A percentile compares a stretch with the other conserved stretches of the same genome.
These are phyloP conservation scores for Hemileccinum rubropunctum DNA, from an alignment of 768 basidiomycete species.

Conservation along the genomic window DNA sequence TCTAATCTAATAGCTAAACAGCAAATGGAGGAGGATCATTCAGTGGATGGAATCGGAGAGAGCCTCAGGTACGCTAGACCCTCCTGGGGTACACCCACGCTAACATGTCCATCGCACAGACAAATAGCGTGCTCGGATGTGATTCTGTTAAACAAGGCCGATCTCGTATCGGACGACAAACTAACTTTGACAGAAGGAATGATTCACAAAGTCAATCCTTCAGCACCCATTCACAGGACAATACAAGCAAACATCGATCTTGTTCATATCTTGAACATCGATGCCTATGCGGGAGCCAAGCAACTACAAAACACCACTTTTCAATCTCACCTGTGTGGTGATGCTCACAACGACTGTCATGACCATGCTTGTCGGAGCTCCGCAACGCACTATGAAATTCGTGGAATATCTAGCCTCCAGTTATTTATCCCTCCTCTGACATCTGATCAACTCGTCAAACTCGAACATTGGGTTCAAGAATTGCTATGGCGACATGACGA, in stretches of 20 bases:
- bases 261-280: conserved; percentile 70
- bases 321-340: conserved; percentile 33
- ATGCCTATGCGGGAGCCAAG: conserved; percentile 64
- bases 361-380: conserved; percentile 35
- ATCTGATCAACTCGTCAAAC: conserved; percentile 39
- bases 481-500: conserved; percentile 77
- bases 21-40: conserved; percentile 86
- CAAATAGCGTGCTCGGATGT: conserved; percentile 95
- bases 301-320: conserved; percentile 23
- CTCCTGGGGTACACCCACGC: background rate
- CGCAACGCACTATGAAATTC: conserved; percentile 60
- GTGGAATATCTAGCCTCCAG: conserved; percentile 82
- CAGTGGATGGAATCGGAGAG: conserved; percentile 66
- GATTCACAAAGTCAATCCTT: conserved; percentile 78
- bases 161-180: conserved; percentile 55
- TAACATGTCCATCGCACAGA: conserved; percentile 40
- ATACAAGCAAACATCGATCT: conserved; percentile 73
- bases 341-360: conserved; percentile 27
- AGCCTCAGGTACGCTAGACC: conserved; percentile 62
- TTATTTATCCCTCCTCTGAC: conserved; percentile 64
- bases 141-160: conserved; percentile 88
- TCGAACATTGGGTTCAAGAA: conserved; percentile 80
- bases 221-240: conserved; percentile 71
- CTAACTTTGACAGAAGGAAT: conserved; percentile 51
- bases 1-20: conserved; percentile 27